A percentile compares a stretch with the other conserved stretches of the same genome.
Conservation (phyloP, 2,329 filamentous ascomycete genomes). For the Lachnellula occidentalis region DNA sequence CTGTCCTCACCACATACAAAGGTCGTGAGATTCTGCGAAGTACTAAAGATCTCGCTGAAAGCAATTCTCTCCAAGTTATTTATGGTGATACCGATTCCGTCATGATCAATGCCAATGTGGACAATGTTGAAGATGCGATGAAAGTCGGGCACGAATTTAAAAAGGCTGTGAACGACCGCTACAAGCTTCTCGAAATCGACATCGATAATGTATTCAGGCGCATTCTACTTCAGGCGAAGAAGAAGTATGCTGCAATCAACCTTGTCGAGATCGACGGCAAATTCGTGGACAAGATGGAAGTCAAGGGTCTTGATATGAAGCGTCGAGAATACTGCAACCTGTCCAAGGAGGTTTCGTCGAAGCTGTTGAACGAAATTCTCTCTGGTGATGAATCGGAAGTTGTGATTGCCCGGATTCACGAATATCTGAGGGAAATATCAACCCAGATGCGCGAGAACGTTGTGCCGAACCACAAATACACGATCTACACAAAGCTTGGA, state of each 20-base stretch:
- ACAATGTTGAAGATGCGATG: conserved; percentile 84
- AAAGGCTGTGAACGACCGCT: conserved; percentile 86
- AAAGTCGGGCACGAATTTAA: conserved; percentile 95
- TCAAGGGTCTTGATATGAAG: conserved; percentile 98
- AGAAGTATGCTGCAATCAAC: conserved; percentile 98
- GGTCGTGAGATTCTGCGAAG: conserved; percentile 94
- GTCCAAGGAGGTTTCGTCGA: conserved; percentile 89
- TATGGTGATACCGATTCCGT: conserved; percentile 99
- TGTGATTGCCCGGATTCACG: conserved; percentile 84
- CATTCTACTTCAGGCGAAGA: conserved; percentile 92
- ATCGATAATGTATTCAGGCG: conserved; percentile 97
- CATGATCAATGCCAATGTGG: conserved; percentile 99
- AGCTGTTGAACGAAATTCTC: conserved; percentile 87
- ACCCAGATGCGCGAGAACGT: conserved; percentile 77
- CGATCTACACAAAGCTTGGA: conserved; percentile 95
- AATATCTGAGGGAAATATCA: conserved; percentile 81
- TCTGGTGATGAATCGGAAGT: conserved; percentile 89
- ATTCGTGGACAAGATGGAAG: conserved; percentile 89
- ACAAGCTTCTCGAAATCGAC: conserved; percentile 90
- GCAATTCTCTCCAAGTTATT: conserved; percentile 85
- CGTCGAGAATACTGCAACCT: conserved; percentile 93
- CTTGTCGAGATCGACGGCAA: conserved; percentile 85
- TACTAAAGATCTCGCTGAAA: conserved; percentile 93
- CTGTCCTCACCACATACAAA: conserved; percentile 94
- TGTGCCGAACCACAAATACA: conserved; percentile 80